Base-by-base conservation (phyloP, 495 filamentous ascomycete species). In the Penicillium samsonianum region DNA sequence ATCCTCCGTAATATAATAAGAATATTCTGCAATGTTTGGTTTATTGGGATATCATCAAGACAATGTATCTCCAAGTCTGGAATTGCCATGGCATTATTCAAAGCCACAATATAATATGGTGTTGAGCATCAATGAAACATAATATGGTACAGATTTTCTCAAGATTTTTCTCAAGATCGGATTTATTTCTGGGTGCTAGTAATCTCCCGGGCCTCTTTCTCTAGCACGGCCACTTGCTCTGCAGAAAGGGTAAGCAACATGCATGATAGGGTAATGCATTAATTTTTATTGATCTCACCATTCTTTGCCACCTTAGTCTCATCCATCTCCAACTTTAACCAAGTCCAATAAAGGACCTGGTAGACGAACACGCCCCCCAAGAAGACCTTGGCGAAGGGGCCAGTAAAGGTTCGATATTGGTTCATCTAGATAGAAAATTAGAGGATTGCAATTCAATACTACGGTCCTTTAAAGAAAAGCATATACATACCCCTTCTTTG, bases 301-400 rank as follows among this genome's bases (percentile, higher is more conserved):
- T 79, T 79, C 67, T 84, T 84, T 43, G 87, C 78, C 11, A 78
- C 73, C 72, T 84, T 89, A 28, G 80, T 74, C 69, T 92, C 90
- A 57, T 90, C 79, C 52, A 78, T 81, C 74, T 97, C 93, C n/a
- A 98, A 77, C 73, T 90, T 94, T 72, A 84, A 57, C 94, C 93
- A 98, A 20, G 78, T 73, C 82, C 84, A 95, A 73, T 96, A 96
- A 23, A 84, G 71, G 10, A 90, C 65, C 70, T 98, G 94, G 74
- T 96, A 98, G 0, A 88, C 90, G 71, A 96, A 88, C 22, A 96
- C 78, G 14, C 91, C 90, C 49, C 91, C 85, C 9, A 97, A 80
- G 64, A 96, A 87, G 57, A 89, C 87, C 73, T 96, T 98, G 37
- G 81, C 81, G 55, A 98, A 82, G 12, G 94, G 92, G 7, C 88